Base-by-base conservation (phyloP, 2,329 filamentous ascomycete genomes). In the Fusarium oxysporum region DNA sequence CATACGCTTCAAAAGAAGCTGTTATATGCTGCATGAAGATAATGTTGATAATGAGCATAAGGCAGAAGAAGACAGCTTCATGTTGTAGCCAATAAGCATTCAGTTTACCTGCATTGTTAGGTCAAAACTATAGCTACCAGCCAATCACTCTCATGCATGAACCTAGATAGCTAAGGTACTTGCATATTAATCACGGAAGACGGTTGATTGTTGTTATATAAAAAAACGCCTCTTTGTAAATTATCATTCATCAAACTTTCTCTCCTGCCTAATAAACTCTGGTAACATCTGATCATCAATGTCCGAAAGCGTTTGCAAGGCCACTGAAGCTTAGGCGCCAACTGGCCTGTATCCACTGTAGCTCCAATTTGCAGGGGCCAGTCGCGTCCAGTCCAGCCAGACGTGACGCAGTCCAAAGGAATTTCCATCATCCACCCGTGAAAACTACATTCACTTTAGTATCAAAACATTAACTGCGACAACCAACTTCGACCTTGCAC, bases 361-460 rank as follows among this genome's bases (percentile, higher is more conserved):
- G 71, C 71, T 68, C 65, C 66, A 71, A 71, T 60, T 61, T 51
- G 57, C 48, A 67, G 55, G 68, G 64, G 63, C 57, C 35, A 45
- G 40, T 75, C 81, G 81, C 82, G 81, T 82, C 76, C 73, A 69
- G 33, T 43, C 32, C 37, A 70, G 54, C 57, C 41, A 33, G 81
- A 82, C 81, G 81, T 83, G 82, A 81, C 80, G 79, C 77, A 75
- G 75, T 70, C 74, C 67, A 65, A 72, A 74, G 73, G 75, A 75
- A 77, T 78, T 78, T 78, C 72, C 56, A 68, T 71, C 68, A 62
- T 65, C 73, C 68, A 65, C 63, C 73, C 60, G 75, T 76, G 71
- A 76, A 78, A 78, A 76, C 73, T 57, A 59, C 61, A 60, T 60
- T 68, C 65, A 68, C 57, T 43, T 53, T 54, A 44, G 45, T 44